Base-by-base conservation (phyloP, 2,329 filamentous ascomycete species). In the Penicillium sp. region DNA sequence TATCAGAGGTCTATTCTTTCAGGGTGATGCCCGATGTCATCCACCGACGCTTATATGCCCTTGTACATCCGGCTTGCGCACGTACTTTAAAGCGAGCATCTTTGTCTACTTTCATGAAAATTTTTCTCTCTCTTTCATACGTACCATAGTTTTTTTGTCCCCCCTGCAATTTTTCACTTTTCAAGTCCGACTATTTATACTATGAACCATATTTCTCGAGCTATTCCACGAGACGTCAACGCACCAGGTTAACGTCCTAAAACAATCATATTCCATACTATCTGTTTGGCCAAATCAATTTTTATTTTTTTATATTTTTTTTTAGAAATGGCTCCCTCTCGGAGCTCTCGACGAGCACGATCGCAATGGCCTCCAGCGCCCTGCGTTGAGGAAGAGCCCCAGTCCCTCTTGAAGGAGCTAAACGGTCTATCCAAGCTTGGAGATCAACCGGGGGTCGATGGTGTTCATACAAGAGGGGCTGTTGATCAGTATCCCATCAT, bases 401-500 rank as follows among this genome's bases (percentile, higher is more conserved):
- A 69, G 35, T 74, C 78, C 31, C 69, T 80, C 27, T 70, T 75
- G 19, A 73, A 73, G 60, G 78, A 80, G 62, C 52, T 76, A 13
- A 57, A 71, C 29, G 73, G 72, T 49, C 60, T 68, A 31, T 67
- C 69, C 53, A 64, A 68, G 44, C 59, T 69, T 31, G 64, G 67
- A 55, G 70, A 71, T 54, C 69, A 69, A 36, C 68, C 70, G 2
- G 71, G 70, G 21, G 35, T 69, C 19, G 70, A 75, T 54, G 72
- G 72, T n/a, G 68, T 68, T 19, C 62, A 69, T 52, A 63, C 56
- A 54, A 69, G 75, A 61, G 78, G 79, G 43, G 69, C 73, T 42
- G 66, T 79, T 59, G 77, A 80, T 61, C 79, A 81, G 60, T 72
- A 72, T 54, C 78, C 78, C 6, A 68, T 81, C 43, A 72, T 81